phyloP scores from a whole-genome alignment of 1,284 basidiomycete genomes.

The Cutaneotrichosporon dermatis region DNA sequence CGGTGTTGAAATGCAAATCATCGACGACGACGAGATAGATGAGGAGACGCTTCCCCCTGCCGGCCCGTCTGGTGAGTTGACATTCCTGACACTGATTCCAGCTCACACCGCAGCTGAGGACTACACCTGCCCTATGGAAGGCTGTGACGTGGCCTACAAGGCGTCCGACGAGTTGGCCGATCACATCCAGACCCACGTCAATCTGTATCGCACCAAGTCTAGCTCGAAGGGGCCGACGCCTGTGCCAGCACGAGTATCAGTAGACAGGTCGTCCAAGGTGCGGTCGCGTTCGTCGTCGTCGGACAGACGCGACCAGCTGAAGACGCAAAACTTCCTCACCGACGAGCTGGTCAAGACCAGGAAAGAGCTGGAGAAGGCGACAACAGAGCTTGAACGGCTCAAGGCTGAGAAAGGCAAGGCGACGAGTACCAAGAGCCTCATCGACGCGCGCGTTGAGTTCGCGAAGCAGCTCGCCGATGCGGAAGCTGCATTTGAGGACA shows the following conservation, averaged over 20 bases:
- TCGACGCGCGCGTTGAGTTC: background rate
- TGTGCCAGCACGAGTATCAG: too few relatives aligned
- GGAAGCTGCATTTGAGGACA: background rate
- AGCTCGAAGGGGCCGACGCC: too few relatives aligned
- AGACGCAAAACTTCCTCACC: background rate
- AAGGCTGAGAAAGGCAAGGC: too few relatives aligned
- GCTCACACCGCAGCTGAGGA: background rate
- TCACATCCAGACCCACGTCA: slow-evolving; percentile 9
- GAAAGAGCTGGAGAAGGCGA: background rate
- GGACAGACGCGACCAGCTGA: too few relatives aligned
- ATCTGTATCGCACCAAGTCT: background rate
- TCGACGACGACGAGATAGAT: slow-evolving; percentile 9
- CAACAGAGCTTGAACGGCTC: background rate
- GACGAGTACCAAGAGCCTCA: background rate
- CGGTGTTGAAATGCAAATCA: slow-evolving; percentile 13
- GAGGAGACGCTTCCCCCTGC: background rate
- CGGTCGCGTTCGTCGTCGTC: too few relatives aligned
- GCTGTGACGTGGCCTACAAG: background rate
- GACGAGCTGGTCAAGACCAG: background rate
- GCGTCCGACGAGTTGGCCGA: background rate
- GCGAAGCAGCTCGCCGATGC: background rate
- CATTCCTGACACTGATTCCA: too few relatives aligned
- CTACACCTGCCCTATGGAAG: background rate
- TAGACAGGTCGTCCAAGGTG: too few relatives aligned
- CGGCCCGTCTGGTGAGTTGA: background rate